Percentiles rank a stretch among this genome's conserved stretches.
These are phyloP conservation scores for Strobilomyces echinocephalus DNA, from an alignment of 768 basidiomycete genomes.

Conservation along the genomic window DNA sequence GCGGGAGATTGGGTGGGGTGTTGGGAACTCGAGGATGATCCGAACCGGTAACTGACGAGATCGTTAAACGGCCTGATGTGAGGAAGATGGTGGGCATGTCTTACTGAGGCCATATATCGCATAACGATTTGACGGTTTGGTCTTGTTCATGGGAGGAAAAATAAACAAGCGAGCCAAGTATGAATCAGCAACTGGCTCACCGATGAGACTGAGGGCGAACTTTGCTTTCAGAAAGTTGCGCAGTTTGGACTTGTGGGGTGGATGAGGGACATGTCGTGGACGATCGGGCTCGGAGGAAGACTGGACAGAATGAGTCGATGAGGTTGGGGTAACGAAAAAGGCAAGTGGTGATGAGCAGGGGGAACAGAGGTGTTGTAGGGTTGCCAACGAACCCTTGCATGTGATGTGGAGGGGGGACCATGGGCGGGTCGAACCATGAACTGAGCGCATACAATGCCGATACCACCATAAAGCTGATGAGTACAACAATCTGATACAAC, in stretches of 20 bases:
- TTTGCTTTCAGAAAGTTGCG: constrained; percentile 54
- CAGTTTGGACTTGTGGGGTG: constrained; percentile 31
- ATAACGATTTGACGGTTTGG: constrained; percentile 72
- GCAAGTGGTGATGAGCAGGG: constrained; percentile 31
- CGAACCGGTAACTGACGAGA: constrained; percentile 11
- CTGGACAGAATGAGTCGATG: constrained; percentile 47
- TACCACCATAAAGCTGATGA: constrained; percentile 33
- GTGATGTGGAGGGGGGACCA: constrained; percentile 55
- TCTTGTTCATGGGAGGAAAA: constrained; percentile 39
- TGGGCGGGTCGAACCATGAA: constrained; percentile 42
- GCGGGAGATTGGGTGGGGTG: no score
- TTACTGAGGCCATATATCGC: constrained; percentile 77
- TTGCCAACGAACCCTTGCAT: constrained; percentile 75
- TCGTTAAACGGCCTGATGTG: constrained; percentile 31
- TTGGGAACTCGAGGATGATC: not conserved
- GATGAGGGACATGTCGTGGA: constrained; percentile 25
- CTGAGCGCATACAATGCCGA: constrained; percentile 22
- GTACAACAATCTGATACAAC: no score
- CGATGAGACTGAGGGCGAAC: constrained; percentile 64
- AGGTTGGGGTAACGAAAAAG: constrained; percentile 58
- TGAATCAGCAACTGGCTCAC: constrained; percentile 39
- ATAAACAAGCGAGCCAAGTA: constrained; percentile 8
- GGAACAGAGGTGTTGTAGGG: constrained; percentile 49
- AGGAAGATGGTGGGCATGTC: constrained; percentile 62
- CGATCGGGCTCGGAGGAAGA: constrained; percentile 29